Evolutionary conservation across 345 rosid genomes (phyloP).

Genomic region (Toxicodendron radicans): DNA sequence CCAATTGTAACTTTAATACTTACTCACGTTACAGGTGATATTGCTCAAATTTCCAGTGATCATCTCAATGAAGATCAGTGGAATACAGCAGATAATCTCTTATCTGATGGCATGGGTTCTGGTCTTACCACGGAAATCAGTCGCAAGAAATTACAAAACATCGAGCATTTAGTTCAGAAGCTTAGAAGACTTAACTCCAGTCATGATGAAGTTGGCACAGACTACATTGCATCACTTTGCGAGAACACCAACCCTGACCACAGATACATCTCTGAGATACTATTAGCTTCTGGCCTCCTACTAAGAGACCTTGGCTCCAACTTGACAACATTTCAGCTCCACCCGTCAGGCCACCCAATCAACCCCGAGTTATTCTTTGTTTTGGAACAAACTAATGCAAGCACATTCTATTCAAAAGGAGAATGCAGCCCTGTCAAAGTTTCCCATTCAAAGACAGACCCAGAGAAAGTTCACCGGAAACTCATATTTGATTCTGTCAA

Average conservation of each 20-base stretch:
- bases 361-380: slow-evolving; percentile 87
- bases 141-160: slow-evolving; percentile 78
- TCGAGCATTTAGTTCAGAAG: slow-evolving; percentile 89
- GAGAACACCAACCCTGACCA: slow-evolving; percentile 82
- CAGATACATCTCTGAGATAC: slow-evolving; percentile 91
- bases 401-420: slow-evolving; percentile 44
- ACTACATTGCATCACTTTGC: slow-evolving; percentile 92
- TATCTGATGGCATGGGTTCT: slow-evolving; percentile 35
- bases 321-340: slow-evolving; percentile 68
- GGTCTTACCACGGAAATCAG: slow-evolving; percentile 60
- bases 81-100: slow-evolving; percentile 43
- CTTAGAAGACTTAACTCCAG: slow-evolving; percentile 76
- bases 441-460: slow-evolving; percentile 34
- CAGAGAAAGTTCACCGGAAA: slow-evolving; percentile 64
- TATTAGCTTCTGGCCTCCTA: slow-evolving; percentile 92
- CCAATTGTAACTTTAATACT: slow-evolving; percentile 31
- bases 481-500: slow-evolving; percentile 86
- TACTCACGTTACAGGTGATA: slow-evolving; percentile 42
- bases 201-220: slow-evolving; percentile 86
- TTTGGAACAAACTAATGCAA: slow-evolving; percentile 85
- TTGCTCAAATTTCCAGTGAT: slow-evolving; percentile 30
- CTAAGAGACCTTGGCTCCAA: slow-evolving; percentile 73
- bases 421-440: slow-evolving; percentile 37
- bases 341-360: slow-evolving; percentile 83
- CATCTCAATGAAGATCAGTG: slow-evolving; percentile 44